Percentiles rank a stretch among this genome's conserved stretches.
Evolutionary conservation across 108 stramenopile species (phyloP).

Genomic region (Phaeodactylum tricornutum): DNA sequence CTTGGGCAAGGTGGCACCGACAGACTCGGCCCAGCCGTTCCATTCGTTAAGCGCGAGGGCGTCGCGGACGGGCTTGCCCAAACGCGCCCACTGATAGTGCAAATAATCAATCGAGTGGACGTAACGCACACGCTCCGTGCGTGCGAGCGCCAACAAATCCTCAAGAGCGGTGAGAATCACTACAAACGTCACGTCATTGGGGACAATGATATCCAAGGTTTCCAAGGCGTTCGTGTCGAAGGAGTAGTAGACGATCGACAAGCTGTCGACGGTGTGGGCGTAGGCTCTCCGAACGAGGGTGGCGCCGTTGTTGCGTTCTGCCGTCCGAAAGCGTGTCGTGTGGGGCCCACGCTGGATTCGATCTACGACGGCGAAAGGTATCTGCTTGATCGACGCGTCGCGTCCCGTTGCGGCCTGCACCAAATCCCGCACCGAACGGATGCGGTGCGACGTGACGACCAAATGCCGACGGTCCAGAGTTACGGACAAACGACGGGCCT

Average conservation of each 20-base stretch:
- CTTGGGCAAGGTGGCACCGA: constrained; percentile 4
- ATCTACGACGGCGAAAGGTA: constrained; percentile 56
- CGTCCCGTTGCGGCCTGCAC: constrained; percentile 14
- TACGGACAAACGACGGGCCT: constrained; percentile 54
- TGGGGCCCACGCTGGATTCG: constrained; percentile 52
- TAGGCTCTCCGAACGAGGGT: constrained; percentile 14
- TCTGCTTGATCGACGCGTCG: constrained; percentile 18
- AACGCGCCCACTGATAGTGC: constrained; percentile 48
- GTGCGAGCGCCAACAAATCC: constrained; percentile 33
- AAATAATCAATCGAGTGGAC: too few relatives aligned
- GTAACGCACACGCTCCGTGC: constrained; percentile 11
- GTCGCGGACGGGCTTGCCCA: constrained; percentile 57
- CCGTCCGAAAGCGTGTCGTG: constrained; percentile 44
- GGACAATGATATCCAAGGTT: constrained; percentile 61
- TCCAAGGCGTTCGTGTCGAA: constrained; percentile 19
- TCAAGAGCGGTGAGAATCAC: constrained; percentile 34
- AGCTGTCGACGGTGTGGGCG: too few relatives aligned
- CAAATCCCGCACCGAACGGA: constrained; percentile 27
- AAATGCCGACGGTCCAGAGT: constrained; percentile 49
- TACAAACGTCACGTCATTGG: constrained; percentile 31
- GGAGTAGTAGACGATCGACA: constrained; percentile 7
- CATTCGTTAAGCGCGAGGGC: too few relatives aligned
- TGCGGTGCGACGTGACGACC: constrained; percentile 45
- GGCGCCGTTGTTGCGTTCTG: constrained; percentile 5
- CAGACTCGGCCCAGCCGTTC: constrained; percentile 4